Percentiles rank a stretch among this genome's conserved stretches.
phyloP scores from a whole-genome alignment of 306 rosid species.

The Alnus glutinosa region DNA sequence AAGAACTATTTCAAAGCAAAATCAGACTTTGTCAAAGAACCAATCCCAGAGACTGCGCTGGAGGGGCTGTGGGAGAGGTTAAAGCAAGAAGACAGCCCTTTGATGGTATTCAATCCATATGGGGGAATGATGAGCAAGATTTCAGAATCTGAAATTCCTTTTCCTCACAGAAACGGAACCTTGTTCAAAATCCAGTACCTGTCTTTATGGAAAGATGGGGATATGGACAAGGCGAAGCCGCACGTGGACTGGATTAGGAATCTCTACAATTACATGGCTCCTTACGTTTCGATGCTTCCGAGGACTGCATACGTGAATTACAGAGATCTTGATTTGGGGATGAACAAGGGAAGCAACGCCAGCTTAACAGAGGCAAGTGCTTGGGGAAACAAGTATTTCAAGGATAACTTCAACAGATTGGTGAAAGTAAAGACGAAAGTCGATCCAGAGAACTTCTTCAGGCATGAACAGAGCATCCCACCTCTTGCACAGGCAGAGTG shows the following conservation, averaged over 20 bases:
- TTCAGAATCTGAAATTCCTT: slow-evolving; percentile 60
- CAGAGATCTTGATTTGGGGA: slow-evolving; percentile 84
- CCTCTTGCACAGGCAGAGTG: slow-evolving; percentile 40
- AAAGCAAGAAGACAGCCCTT: slow-evolving; percentile 47
- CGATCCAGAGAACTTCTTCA: slow-evolving; percentile 83
- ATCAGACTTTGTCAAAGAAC: slow-evolving; percentile 64
- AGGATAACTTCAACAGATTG: slow-evolving; percentile 63
- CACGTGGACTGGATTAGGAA: slow-evolving; percentile 76
- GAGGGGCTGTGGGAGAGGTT: slow-evolving; percentile 76
- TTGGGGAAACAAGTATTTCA: slow-evolving; percentile 83
- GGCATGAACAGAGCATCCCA: slow-evolving; percentile 93
- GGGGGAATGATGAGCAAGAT: slow-evolving; percentile 74
- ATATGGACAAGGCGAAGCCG: slow-evolving; percentile 28
- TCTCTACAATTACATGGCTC: slow-evolving; percentile 69
- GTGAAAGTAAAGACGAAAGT: slow-evolving; percentile 61
- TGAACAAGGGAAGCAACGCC: slow-evolving; percentile 54
- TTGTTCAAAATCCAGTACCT: slow-evolving; percentile 70
- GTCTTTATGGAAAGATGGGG: slow-evolving; percentile 44
- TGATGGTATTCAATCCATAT: slow-evolving; percentile 66
- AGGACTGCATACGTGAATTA: slow-evolving; percentile 84
- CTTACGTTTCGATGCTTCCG: slow-evolving; percentile 68
- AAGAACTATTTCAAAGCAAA: slow-evolving; percentile 84
- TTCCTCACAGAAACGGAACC: slow-evolving; percentile 76
- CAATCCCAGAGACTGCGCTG: slow-evolving; percentile 60
- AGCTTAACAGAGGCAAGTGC: slow-evolving; percentile 48